These are phyloP conservation scores for rapeseed (Brassica napus) DNA, from an alignment of 345 rosid genomes.

Conservation along the genomic window DNA sequence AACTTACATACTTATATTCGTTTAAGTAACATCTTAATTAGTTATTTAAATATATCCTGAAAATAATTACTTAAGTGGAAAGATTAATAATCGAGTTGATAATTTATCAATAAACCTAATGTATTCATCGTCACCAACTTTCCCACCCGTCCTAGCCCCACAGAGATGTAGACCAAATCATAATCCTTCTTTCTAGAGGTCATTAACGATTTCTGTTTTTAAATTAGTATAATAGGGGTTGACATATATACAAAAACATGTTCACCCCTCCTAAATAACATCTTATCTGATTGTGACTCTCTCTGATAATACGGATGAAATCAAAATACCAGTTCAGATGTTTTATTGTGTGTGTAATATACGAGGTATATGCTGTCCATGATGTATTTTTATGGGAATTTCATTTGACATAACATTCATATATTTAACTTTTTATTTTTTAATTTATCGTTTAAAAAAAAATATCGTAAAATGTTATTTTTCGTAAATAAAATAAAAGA, in stretches of 20 bases:
- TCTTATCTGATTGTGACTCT: constrained; percentile 12
- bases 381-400: background rate
- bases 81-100: constrained; percentile 21
- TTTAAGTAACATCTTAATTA: background rate
- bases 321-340: background rate
- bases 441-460: background rate
- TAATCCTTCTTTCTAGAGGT: constrained; percentile 26
- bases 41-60: background rate
- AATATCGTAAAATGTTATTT: background rate
- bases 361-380: background rate
- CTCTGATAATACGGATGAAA: constrained; percentile 1
- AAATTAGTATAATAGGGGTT: constrained; percentile 32
- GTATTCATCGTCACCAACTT: constrained; percentile 43
- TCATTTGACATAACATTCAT: constrained; percentile 2
- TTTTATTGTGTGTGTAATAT: background rate
- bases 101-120: constrained; percentile 22
- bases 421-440: background rate
- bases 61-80: constrained; percentile 10
- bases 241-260: constrained; percentile 32
- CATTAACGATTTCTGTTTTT: constrained; percentile 24
- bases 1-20: background rate
- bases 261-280: constrained; percentile 1
- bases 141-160: constrained; percentile 36
- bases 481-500: too few relatives aligned
- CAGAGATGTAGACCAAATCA: constrained; percentile 40